Conservation (phyloP, 805 yeast species). For the Lipomyces yamanashiensis region DNA sequence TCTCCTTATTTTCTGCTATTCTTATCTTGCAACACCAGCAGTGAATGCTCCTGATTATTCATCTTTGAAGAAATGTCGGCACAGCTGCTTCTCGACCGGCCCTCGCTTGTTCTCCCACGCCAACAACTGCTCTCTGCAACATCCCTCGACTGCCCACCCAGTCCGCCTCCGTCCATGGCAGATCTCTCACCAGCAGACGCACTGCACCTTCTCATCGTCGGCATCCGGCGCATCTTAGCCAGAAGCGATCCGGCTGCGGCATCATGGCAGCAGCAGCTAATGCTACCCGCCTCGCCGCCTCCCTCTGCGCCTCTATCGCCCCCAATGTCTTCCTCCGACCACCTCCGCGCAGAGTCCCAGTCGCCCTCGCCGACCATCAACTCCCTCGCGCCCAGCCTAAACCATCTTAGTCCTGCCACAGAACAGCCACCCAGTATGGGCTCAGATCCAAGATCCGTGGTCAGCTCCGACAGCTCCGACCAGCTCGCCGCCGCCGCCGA, state of each 20-base stretch:
- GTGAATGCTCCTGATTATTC: too few species aligned
- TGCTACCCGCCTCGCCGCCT: conserved; percentile 8
- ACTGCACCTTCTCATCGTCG: conserved; percentile 26
- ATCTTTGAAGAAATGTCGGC: neutral
- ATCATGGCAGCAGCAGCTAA: conserved; percentile 1
- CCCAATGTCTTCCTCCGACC: conserved; percentile 1
- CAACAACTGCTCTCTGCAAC: too few species aligned
- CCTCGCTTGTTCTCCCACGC: neutral
- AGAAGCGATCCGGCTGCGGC: conserved; percentile 19
- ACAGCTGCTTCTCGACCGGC: conserved; percentile 1
- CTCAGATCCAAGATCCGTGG: neutral
- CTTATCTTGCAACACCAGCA: too few species aligned
- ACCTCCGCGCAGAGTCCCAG: neutral
- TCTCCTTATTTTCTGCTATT: too few species aligned
- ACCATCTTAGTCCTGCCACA: conserved; percentile 18
- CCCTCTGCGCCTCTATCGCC: conserved; percentile 15
- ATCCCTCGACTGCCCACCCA: conserved; percentile 11
- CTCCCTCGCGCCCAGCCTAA: conserved; percentile 10
- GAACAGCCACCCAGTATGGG: conserved; percentile 15
- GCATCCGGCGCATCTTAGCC: conserved; percentile 24
- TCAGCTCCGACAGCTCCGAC: neutral
- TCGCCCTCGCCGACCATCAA: conserved; percentile 16
- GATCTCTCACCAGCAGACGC: conserved; percentile 28
- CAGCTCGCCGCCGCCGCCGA: neutral
- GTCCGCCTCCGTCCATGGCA: conserved; percentile 19